Base-by-base conservation (phyloP, 176 grass and related monocot genomes). In the Pontederia paniculata region DNA sequence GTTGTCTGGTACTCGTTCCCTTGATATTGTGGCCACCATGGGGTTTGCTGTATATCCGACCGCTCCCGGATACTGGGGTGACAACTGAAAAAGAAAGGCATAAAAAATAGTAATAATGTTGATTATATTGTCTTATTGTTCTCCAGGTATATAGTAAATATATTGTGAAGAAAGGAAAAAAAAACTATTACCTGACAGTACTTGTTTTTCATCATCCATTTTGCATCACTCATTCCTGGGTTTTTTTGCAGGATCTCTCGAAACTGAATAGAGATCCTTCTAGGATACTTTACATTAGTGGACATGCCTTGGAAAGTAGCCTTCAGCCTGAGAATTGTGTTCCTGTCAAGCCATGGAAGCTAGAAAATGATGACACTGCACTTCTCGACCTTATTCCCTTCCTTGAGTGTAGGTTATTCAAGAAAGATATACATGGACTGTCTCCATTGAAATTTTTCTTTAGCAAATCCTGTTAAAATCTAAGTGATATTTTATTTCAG, bases 321-420 rank as follows among this genome's bases (percentile, higher is more conserved):
- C 63, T 89, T 58, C 83, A 97, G 44, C 80, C 72, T 65, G 86
- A 80, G 21, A 97, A 91, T 74, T 80, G 70, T 69, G 75, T 97
- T 58, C 7, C 54, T 9, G 37, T 90, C 21, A 97, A 82, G 60
- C 83, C 93, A 58, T 90, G 77, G 80, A 97, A 81, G 74, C 83
- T 90, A 55, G 93, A 97, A 78, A 77, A 60, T 75, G 63, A 73
- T 52, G 86, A 97, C 50, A 88, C 93, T 25, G 71, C 74, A 54
- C 80, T 97, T 55, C 53, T 97, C 63, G 93, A 97, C 88, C 77
- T 97, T 66, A 77, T 97, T 79, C 93, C 93, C 21, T 97, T 97
- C 84, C 86, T 97, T 58, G 93, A 97, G 74, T 97, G 91, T 97
- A 74, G 81, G 73, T 60, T 23, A 71, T 64, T 56, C 10, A 41